Conservation (phyloP, 2,329 filamentous ascomycete genomes). For the Knoxdaviesia capensis region DNA sequence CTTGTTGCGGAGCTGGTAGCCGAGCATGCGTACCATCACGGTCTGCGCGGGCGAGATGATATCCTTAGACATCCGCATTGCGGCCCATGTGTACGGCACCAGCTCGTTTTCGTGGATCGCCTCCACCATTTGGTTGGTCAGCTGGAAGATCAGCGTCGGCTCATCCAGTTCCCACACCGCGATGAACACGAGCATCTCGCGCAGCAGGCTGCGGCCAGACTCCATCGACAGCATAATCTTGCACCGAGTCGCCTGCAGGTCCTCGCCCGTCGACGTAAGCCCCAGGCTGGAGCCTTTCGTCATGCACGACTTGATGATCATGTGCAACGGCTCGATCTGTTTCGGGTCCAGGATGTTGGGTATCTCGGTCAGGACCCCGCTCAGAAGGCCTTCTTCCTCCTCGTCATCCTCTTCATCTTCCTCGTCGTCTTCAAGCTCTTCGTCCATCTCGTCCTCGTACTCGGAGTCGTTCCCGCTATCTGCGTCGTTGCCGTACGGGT, state of each 20-base stretch:
- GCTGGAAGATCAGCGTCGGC: conserved; percentile 85
- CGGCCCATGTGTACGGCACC: conserved; percentile 81
- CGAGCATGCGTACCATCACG: conserved; percentile 68
- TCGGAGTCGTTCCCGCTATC: no score
- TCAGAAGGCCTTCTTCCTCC: conserved; percentile 52
- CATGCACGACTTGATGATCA: conserved; percentile 94
- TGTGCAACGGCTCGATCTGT: conserved; percentile 87
- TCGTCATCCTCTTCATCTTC: conserved; percentile 45
- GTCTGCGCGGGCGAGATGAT: conserved; percentile 92
- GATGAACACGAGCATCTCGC: conserved; percentile 87
- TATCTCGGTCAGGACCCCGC: conserved; percentile 77
- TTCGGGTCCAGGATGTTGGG: conserved; percentile 86
- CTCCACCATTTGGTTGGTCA: conserved; percentile 90
- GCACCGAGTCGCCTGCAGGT: conserved; percentile 76
- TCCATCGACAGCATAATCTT: conserved; percentile 79
- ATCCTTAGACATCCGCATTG: conserved; percentile 79
- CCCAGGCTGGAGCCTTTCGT: conserved; percentile 22
- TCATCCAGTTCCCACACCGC: conserved; percentile 93
- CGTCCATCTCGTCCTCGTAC: conserved; percentile 5
- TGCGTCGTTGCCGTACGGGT: no score
- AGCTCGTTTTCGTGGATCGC: conserved; percentile 77
- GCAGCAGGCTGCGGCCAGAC: conserved; percentile 70
- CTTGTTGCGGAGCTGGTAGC: conserved; percentile 2
- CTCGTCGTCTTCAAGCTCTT: conserved; percentile 14
- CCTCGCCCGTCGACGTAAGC: conserved; percentile 47